A percentile compares a stretch with the other conserved stretches of the same genome.
phyloP scores from a whole-genome alignment of 2,329 filamentous ascomycete species.

The Calonectria hongkongensis region DNA sequence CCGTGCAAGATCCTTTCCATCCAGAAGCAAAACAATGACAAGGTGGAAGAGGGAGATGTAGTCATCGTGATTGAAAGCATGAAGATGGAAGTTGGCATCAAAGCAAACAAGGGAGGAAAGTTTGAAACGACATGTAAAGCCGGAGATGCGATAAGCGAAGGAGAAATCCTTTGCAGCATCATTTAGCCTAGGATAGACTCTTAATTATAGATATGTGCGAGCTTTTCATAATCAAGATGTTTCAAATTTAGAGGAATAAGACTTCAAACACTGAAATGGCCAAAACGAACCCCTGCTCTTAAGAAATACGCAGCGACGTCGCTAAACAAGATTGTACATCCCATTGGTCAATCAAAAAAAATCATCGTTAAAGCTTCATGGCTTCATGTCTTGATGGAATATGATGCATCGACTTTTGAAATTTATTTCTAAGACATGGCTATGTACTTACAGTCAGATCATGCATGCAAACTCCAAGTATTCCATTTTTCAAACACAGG shows the following conservation, averaged over 20 bases:
- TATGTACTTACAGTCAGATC: background rate
- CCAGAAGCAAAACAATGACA: conserved; percentile 43
- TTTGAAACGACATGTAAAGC: conserved; percentile 42
- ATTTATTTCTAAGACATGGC: background rate
- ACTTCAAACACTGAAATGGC: too few species aligned
- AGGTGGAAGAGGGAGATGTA: conserved; percentile 46
- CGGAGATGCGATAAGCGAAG: conserved; percentile 43
- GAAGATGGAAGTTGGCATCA: conserved; percentile 54
- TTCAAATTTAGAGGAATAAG: background rate
- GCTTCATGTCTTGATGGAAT: too few species aligned
- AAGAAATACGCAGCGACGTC: too few species aligned
- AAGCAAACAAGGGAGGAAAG: conserved; percentile 32
- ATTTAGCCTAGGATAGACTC: background rate
- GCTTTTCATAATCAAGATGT: background rate
- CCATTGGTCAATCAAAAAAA: too few species aligned
- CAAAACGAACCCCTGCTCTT: too few species aligned
- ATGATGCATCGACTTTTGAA: background rate
- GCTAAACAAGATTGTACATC: too few species aligned
- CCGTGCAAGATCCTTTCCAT: conserved; percentile 52
- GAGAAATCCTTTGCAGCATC: conserved; percentile 29
- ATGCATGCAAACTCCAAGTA: background rate
- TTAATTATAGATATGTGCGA: background rate
- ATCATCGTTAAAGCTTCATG: too few species aligned
- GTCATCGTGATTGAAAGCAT: conserved; percentile 54
- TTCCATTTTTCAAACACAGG: too few species aligned